Evolutionary conservation across 805 yeast genomes (phyloP).

Genomic region (Yamadazyma insecticola): DNA sequence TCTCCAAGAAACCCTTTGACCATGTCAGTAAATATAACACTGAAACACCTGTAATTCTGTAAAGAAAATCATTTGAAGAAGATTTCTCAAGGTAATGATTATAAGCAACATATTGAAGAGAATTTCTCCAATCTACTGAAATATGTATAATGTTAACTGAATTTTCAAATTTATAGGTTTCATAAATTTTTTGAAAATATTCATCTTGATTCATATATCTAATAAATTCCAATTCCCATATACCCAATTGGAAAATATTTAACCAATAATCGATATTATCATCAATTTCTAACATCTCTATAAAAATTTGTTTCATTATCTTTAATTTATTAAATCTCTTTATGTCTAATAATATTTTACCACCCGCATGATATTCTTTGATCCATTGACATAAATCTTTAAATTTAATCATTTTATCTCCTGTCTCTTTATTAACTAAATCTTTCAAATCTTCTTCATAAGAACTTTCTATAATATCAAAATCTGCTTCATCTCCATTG

Average conservation of each 20-base stretch:
- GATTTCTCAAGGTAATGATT: conserved; percentile 28
- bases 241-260: conserved; percentile 32
- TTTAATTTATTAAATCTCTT: conserved; percentile 35
- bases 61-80: conserved; percentile 17
- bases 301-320: conserved; percentile 22
- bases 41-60: conserved; percentile 32
- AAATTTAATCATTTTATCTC: conserved; percentile 30
- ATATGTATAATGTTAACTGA: conserved; percentile 33
- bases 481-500: conserved; percentile 31
- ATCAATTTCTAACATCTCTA: conserved; percentile 24
- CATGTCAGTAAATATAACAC: conserved; percentile 34
- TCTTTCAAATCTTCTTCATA: conserved; percentile 24
- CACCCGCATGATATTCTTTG: conserved; percentile 17
- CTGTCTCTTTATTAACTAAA: conserved; percentile 26
- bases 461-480: conserved; percentile 26
- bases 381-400: conserved; percentile 30
- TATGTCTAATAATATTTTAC: conserved; percentile 39
- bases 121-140: conserved; percentile 28
- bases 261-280: conserved; percentile 35
- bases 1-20: conserved; percentile 28
- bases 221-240: conserved; percentile 36
- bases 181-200: conserved; percentile 24
- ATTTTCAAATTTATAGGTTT: conserved; percentile 7
- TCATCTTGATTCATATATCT: conserved; percentile 37
- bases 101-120: conserved; percentile 29